These are phyloP conservation scores for Malassezia sympodialis DNA, from an alignment of 1,284 basidiomycete genomes.

Conservation along the genomic window DNA sequence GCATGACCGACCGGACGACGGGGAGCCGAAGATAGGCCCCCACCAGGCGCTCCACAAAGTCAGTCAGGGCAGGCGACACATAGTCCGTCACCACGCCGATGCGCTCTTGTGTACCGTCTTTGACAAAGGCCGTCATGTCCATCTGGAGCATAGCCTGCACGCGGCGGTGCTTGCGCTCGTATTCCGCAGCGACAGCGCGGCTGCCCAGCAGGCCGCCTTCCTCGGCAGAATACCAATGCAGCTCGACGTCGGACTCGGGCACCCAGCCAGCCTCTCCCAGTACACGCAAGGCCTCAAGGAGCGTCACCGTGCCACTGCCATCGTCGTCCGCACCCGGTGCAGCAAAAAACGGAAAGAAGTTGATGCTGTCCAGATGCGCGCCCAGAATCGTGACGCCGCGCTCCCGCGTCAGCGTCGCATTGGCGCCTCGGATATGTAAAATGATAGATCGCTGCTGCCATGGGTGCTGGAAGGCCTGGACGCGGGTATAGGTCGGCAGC, in stretches of 20 bases:
- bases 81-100: slow-evolving; percentile 85
- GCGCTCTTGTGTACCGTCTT: slow-evolving; percentile 71
- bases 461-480: slow-evolving; percentile 71
- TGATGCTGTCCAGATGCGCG: slow-evolving; percentile 75
- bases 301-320: slow-evolving; percentile 81
- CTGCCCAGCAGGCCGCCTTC: slow-evolving; percentile 88
- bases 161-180: slow-evolving; percentile 58
- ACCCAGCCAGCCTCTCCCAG: slow-evolving; percentile 68
- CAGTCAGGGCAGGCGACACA: slow-evolving; percentile 61
- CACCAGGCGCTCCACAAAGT: slow-evolving; percentile 63
- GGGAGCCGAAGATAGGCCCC: slow-evolving; percentile 56
- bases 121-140: slow-evolving; percentile 67
- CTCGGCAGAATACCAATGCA: slow-evolving; percentile 92
- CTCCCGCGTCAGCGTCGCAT: slow-evolving; percentile 20
- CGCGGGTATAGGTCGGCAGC: slow-evolving; percentile 40
- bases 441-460: slow-evolving; percentile 90
- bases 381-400: slow-evolving; percentile 56
- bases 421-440: slow-evolving; percentile 27
- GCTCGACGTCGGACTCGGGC: slow-evolving; percentile 67
- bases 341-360: slow-evolving; percentile 34
- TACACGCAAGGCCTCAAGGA: slow-evolving; percentile 76
- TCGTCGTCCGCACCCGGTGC: slow-evolving; percentile 61
- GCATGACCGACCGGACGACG: slow-evolving; percentile 59
- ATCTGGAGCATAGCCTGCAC: slow-evolving; percentile 67
- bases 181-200: slow-evolving; percentile 74